These are phyloP conservation scores for Cymbopogon flexuosus DNA, from an alignment of 202 grass and related monocot genomes.

Conservation along the genomic window DNA sequence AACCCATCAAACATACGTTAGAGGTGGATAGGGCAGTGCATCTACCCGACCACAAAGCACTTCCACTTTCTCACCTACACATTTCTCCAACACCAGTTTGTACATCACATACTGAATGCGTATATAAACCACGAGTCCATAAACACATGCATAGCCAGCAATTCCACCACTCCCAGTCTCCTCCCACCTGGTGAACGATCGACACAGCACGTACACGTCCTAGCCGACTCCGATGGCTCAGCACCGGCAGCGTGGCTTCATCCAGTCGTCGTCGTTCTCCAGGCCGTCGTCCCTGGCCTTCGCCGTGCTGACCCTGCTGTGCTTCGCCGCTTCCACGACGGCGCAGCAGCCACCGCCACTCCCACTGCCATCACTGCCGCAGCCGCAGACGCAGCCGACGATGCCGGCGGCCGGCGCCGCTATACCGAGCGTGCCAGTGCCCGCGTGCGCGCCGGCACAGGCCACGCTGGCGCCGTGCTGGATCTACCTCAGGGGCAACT, in stretches of 20 bases:
- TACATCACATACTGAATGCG: not conserved
- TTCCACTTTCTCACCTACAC: not conserved
- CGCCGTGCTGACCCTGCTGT: not conserved
- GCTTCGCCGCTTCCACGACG: conserved; percentile 4
- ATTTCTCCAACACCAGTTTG: not conserved
- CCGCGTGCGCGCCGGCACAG: conserved; percentile 42
- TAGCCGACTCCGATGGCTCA: not conserved
- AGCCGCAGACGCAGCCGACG: not conserved
- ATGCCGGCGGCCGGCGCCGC: not conserved
- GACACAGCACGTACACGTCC: not conserved
- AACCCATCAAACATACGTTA: not conserved
- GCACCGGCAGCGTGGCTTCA: not conserved
- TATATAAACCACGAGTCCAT: conserved; percentile 16
- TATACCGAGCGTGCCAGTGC: not conserved
- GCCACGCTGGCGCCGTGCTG: conserved; percentile 53
- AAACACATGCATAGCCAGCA: not conserved
- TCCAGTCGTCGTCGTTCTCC: not conserved
- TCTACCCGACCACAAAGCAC: conserved; percentile 7
- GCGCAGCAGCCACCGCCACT: conserved; percentile 27
- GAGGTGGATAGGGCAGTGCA: conserved; percentile 26
- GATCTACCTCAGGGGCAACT: conserved; percentile 54
- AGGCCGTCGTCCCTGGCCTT: conserved; percentile 14
- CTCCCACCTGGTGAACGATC: not conserved
- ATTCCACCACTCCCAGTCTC: not conserved
- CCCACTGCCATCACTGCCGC: not conserved